Conservation (phyloP, 352 stramenopile genomes). For the Pythium grandisporangium region DNA sequence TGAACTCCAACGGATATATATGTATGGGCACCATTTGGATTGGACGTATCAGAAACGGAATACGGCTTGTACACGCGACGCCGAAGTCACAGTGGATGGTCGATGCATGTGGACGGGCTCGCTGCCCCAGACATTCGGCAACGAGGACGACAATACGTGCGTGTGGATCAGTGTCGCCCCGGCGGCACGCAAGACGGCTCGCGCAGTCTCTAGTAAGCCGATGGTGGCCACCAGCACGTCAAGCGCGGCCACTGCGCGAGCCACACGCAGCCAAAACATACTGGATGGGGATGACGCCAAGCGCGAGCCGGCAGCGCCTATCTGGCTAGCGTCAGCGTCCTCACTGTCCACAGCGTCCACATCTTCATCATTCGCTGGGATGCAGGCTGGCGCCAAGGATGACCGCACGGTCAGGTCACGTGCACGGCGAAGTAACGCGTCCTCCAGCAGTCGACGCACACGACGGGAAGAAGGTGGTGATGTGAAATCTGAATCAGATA, state of each 20-base stretch:
- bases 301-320: slow-evolving; percentile 3
- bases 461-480: background rate
- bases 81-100: slow-evolving; percentile 51
- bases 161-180: slow-evolving; percentile 71
- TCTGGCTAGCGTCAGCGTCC: slow-evolving; percentile 9
- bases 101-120: slow-evolving; percentile 72
- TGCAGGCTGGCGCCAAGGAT: slow-evolving; percentile 8
- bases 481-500: background rate
- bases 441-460: too few species aligned
- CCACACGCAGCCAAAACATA: too few species aligned
- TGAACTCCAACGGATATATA: too few species aligned
- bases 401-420: background rate
- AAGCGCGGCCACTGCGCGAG: too few species aligned
- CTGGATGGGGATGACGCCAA: too few species aligned
- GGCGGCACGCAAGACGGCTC: too few species aligned
- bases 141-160: slow-evolving; percentile 56
- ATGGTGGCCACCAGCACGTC: too few species aligned
- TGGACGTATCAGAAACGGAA: slow-evolving; percentile 19
- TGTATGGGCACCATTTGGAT: too few species aligned
- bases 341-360: background rate
- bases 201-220: too few species aligned
- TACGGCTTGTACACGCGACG: slow-evolving; percentile 42
- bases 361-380: too few species aligned
- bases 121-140: slow-evolving; percentile 54
- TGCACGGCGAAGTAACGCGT: too few species aligned